phyloP scores from a whole-genome alignment of 75 land plant species.

The Selaginella tamariscina region DNA sequence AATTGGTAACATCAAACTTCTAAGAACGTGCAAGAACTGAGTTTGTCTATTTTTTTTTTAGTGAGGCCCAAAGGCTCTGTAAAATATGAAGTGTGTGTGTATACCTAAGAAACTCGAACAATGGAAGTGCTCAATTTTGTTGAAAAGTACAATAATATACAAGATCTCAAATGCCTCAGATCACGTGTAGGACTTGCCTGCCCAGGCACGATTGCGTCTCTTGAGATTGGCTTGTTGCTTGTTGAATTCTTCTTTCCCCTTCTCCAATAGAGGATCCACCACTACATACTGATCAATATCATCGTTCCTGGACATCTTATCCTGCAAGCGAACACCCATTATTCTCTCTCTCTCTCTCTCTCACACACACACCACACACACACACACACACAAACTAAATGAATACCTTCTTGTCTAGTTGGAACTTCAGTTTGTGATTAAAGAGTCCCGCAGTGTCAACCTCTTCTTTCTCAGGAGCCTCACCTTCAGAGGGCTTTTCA shows the following conservation, averaged over 20 bases:
- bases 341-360: too few species aligned
- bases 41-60: too few species aligned
- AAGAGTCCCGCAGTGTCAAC: constrained; percentile 37
- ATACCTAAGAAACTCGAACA: too few species aligned
- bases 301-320: constrained; percentile 71
- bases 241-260: constrained; percentile 98
- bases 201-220: constrained; percentile 91
- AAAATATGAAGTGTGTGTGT: too few species aligned
- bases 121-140: too few species aligned
- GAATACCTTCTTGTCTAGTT: constrained; percentile 42
- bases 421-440: constrained; percentile 39
- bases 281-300: constrained; percentile 87
- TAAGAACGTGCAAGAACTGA: too few species aligned
- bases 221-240: constrained; percentile 82
- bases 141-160: too few species aligned
- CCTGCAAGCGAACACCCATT: constrained; percentile 37
- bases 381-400: not conserved
- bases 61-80: too few species aligned
- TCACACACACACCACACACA: not conserved
- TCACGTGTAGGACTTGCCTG: constrained; percentile 53
- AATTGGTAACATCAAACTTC: too few species aligned
- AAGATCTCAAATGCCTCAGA: too few species aligned
- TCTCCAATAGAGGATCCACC: constrained; percentile 83
- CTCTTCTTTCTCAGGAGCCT: constrained; percentile 23
- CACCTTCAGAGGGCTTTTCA: constrained; percentile 13